Base-by-base conservation (phyloP, 306 rosid species). In the Quercus berberidifolia region DNA sequence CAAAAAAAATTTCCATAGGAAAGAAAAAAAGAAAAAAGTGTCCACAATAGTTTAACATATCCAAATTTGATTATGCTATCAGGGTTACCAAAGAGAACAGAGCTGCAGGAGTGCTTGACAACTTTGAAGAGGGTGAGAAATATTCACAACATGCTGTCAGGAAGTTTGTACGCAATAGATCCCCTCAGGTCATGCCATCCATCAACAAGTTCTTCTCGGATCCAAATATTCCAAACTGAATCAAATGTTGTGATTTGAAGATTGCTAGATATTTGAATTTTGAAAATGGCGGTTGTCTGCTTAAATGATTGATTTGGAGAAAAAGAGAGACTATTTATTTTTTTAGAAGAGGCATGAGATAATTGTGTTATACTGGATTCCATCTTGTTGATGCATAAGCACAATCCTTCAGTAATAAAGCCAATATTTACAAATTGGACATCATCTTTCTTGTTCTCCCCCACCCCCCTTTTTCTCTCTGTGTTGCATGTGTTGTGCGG, bases 91-190 rank as follows among this genome's bases (percentile, higher is more conserved):
- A 49, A 49, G 54, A 49, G 54, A 49, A 49, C 52, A 91, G 98
- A 89, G 71, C 89, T 51, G 98, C 98, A 82, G 99, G 99, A 82
- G 60, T 95, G 83, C 94, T 93, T 72, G 99, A 93, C 10, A 95
- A 95, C 54, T 49, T 49, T 49, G 54, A 55, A 1, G 88, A 87
- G 84, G 91, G 91, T 43, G 91, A 87, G 87, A 87, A 78, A 76
- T 85, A 87, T 26, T 28, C 88, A 23, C 70, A 87, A 46, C 88
- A 87, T 57, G 6, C 65, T 38, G 43, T 85, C 26, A 87, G 54
- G 89, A 93, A 87, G 89, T 91, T 82, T 77, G 93, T 93, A 51
- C 93, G 99, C 52, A 82, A 65, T 81, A 84, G 25, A 83, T 0
- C 49, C 17, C 81, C 97, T 74, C 83, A 95, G 89, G 87, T 95